Evolutionary conservation across 495 filamentous ascomycete species (phyloP), one percentile per base, ranked within the genome.

Genomic region (Glonium stellatum): DNA sequence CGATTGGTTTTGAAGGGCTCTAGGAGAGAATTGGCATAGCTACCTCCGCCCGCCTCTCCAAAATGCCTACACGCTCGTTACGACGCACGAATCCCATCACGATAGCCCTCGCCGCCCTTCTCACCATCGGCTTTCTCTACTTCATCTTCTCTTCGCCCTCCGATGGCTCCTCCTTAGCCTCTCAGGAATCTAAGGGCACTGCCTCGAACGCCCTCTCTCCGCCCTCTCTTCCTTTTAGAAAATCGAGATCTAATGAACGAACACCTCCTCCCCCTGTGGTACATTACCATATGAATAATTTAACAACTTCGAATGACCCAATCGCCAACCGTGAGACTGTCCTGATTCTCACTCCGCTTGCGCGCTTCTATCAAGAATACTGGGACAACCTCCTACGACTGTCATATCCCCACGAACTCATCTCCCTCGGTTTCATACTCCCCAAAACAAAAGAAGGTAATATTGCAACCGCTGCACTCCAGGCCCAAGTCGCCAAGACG

Each of bases 361-460:
- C 89, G 46, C 82, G 87, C 66, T 98, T 97, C 76, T 97, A 96
- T 74, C 85, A 87, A 64, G 86, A 77, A 62, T 97, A 96, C 78
- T 97, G 95, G 95, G 87, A 92, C 65, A 97, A 97, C 70, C 77
- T 98, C n/a, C 74, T 89, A 44, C 81, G 82, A 63, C 77, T 98
- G 48, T 79, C 73, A 67, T 98, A 96, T 71, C 95, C 93, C 9
- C 95, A 95, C 75, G 90, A 96, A 48, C 78, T 97, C 44, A 90
- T 98, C 67, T 90, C 89, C 0, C 77, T 98, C 23, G 93, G 89
- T n/a, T 98, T 97, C 75, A 98, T 98, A 68, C 82, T 95, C 27
- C 95, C 93, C 9, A 92, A 92, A 71, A 93, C 84, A 46, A 84
- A 84, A 61, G 91, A 95, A 54, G 93, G 93, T 36, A 91, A 96